phyloP scores from a whole-genome alignment of 2,329 filamentous ascomycete genomes.

The Phialocephala subalpina region DNA sequence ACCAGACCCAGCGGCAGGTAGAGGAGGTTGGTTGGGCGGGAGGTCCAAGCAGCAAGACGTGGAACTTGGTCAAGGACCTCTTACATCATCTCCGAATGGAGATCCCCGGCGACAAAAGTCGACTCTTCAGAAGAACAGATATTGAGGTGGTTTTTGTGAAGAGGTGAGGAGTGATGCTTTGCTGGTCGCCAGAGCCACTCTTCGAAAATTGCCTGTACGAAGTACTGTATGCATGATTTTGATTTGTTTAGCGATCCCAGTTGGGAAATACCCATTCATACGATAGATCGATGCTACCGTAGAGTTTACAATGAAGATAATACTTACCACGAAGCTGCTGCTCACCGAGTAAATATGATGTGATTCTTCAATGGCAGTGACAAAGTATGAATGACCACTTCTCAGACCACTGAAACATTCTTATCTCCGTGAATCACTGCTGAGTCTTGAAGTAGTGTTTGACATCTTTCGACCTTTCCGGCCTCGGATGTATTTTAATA shows the following conservation, averaged over 20 bases:
- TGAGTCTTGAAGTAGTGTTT: not conserved
- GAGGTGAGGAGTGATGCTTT: not conserved
- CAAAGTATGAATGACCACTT: not conserved
- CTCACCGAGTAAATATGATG: too few relatives aligned
- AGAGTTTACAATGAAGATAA: not conserved
- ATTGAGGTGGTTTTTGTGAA: slow-evolving; percentile 18
- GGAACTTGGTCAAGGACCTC: slow-evolving; percentile 34
- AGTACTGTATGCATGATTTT: not conserved
- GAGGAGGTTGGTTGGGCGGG: slow-evolving; percentile 42
- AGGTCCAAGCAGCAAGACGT: slow-evolving; percentile 43
- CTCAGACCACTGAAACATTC: not conserved
- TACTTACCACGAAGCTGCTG: not conserved
- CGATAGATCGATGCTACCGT: slow-evolving; percentile 1
- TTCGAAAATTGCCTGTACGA: not conserved
- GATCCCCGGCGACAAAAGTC: slow-evolving; percentile 26
- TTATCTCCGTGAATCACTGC: not conserved
- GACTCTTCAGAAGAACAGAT: slow-evolving; percentile 33
- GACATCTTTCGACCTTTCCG: not conserved
- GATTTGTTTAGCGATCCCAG: slow-evolving; percentile 1
- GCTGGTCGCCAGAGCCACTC: not conserved
- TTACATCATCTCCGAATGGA: slow-evolving; percentile 11
- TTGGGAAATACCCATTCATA: slow-evolving; percentile 8
- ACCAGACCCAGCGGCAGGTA: slow-evolving; percentile 21
- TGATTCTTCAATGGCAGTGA: too few relatives aligned
- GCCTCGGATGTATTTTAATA: not conserved